These are phyloP conservation scores for Globisporangium polare DNA, from an alignment of 352 stramenopile genomes.

Conservation along the genomic window DNA sequence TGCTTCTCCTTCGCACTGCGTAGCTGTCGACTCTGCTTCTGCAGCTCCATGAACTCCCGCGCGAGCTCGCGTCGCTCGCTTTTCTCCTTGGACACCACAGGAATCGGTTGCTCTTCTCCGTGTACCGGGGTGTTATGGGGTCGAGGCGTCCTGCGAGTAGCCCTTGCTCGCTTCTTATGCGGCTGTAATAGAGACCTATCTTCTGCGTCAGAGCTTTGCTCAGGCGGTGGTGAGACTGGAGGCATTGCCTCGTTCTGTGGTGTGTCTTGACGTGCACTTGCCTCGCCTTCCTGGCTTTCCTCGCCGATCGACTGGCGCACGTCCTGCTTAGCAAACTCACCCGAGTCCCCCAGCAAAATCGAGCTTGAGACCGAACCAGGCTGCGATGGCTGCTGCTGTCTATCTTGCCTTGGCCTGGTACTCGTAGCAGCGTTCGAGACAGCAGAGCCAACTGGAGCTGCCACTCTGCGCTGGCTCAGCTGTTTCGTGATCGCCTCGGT, in stretches of 20 bases:
- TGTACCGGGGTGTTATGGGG: background rate
- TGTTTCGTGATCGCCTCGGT: background rate
- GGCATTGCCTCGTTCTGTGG: background rate
- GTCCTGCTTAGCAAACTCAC: background rate
- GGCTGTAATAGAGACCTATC: background rate
- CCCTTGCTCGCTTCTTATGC: background rate
- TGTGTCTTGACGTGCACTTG: background rate
- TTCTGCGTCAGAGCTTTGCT: background rate
- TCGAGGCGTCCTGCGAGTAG: background rate
- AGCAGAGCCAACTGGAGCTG: background rate
- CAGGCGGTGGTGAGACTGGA: too few species aligned
- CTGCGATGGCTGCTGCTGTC: background rate
- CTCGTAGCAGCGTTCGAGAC: background rate
- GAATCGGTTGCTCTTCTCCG: background rate
- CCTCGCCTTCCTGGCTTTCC: slow-evolving; percentile 8
- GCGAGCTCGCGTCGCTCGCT: slow-evolving; percentile 48
- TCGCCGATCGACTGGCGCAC: slow-evolving; percentile 14
- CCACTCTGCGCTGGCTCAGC: background rate
- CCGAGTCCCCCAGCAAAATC: slow-evolving; percentile 5
- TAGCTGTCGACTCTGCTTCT: slow-evolving; percentile 45
- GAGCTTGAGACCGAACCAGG: slow-evolving; percentile 6
- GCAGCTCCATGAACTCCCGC: slow-evolving; percentile 63
- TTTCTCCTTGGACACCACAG: slow-evolving; percentile 22
- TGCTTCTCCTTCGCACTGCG: slow-evolving; percentile 32
- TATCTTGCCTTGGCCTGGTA: background rate